Conservation (phyloP, 768 basidiomycete genomes). For the Rhizopogon vesiculosus region DNA sequence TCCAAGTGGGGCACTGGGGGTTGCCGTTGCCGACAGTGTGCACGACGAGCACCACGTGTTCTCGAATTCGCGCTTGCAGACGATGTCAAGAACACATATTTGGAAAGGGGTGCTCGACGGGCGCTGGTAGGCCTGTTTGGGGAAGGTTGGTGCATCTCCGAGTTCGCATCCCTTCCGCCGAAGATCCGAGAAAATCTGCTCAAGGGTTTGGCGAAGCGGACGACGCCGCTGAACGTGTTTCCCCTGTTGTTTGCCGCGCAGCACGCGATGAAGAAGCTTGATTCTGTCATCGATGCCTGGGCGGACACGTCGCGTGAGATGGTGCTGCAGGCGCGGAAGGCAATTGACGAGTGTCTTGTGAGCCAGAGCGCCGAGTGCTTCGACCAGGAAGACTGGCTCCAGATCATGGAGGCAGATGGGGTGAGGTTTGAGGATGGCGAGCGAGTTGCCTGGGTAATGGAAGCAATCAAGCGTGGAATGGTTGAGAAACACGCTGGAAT, state of each 20-base stretch:
- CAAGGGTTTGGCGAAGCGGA: conserved; percentile 67
- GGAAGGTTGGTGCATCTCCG: conserved; percentile 81
- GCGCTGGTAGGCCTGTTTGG: conserved; percentile 84
- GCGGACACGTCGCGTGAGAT: conserved; percentile 46
- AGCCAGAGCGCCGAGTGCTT: conserved; percentile 61
- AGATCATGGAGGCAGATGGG: conserved; percentile 70
- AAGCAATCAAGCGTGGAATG: conserved; percentile 56
- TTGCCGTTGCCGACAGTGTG: conserved; percentile 81
- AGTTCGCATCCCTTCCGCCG: conserved; percentile 68
- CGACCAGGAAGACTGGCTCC: conserved; percentile 63
- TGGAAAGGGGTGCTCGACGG: conserved; percentile 68
- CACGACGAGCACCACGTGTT: conserved; percentile 73
- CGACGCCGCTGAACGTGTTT: conserved; percentile 64
- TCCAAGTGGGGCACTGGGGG: conserved; percentile 82
- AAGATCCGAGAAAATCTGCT: conserved; percentile 65
- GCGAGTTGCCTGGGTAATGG: conserved; percentile 72
- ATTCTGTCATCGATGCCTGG: conserved; percentile 50
- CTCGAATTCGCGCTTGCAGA: conserved; percentile 75
- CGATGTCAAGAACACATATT: conserved; percentile 69
- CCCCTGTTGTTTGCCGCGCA: conserved; percentile 64
- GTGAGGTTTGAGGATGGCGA: conserved; percentile 76
- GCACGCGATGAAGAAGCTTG: conserved; percentile 51
- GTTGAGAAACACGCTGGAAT: conserved; percentile 57
- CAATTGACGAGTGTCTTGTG: conserved; percentile 58
- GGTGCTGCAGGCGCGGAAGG: conserved; percentile 56